Evolutionary conservation across 371 early-diverging fungal genomes (phyloP), one percentile per base, ranked within the genome.

Genomic region (Rhizomucor pusillus): DNA sequence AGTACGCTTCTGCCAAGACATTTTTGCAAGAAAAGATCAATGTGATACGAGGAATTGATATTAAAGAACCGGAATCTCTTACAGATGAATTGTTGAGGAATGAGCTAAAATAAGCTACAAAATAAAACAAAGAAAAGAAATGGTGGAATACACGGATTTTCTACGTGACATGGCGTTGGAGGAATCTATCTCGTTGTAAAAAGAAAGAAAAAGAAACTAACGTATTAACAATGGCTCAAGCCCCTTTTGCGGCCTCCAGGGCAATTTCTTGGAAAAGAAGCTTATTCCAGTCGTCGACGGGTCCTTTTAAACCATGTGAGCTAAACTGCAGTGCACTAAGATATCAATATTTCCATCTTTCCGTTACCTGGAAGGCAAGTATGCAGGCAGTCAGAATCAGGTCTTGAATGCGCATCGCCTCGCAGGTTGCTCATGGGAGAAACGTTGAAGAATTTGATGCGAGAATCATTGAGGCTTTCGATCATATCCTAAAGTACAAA

Each of bases 1-100:
- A 81, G 67, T 88, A 88, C 50, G 84, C 89, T 43, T 83, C 84
- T 51, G 82, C 87, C 25, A 86, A 82, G 64, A 79, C 77, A 13
- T 67, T 69, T 62, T 80, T 88, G 47, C 85, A 83, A 60, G 73
- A 74, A 40, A 79, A 59, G 23, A 73, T 69, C 23, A 59, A 65
- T 20, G 69, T 87, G 1, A 11, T 37, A 14, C 53, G 76, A 69
- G 83, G 67, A 13, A 64, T 77, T 50, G 78, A 82, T 56, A 64
- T 88, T 45, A 60, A 75, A 23, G 82, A 85, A n/a, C 57, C 81
- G 16, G 83, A 81, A 25, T 34, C 55, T 1, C 60, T 88, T 22
- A 80, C 71, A 1, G 76, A 78, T 14, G 70, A 79, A 25, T 87
- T 80, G 70, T 54, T 87, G 14, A 16, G n/a, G 6, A 69, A 56